Percentiles rank a stretch among this genome's conserved stretches.
Conservation (phyloP, 75 land plant species). For the Chamaecyparis obtusa region DNA sequence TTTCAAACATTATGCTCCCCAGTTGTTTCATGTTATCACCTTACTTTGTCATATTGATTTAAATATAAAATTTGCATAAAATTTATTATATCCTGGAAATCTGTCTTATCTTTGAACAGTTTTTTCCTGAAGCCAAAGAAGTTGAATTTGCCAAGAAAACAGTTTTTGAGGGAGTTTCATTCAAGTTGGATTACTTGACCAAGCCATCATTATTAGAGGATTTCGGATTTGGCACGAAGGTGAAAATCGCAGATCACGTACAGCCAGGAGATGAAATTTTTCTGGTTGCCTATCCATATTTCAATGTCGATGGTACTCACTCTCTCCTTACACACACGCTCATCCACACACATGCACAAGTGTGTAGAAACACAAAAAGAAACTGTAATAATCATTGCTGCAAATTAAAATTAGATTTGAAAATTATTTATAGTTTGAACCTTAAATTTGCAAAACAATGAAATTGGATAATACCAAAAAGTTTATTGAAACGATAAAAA, state of each 20-base stretch:
- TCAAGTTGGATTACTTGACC: conserved; percentile 91
- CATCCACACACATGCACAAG: neutral
- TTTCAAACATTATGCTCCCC: neutral
- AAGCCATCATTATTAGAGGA: conserved; percentile 93
- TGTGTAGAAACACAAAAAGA: neutral
- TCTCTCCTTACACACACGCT: neutral
- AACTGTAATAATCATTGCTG: neutral
- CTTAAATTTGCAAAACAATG: too few relatives aligned
- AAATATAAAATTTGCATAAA: neutral
- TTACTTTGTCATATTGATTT: neutral
- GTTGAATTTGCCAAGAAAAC: conserved; percentile 75
- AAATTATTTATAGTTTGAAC: too few relatives aligned
- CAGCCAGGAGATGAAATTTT: conserved; percentile 78
- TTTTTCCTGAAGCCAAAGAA: conserved; percentile 91
- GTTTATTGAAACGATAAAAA: too few relatives aligned
- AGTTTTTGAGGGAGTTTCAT: conserved; percentile 66
- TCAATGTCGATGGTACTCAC: conserved; percentile 84
- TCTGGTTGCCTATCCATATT: conserved; percentile 90
- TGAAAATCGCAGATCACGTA: conserved; percentile 79
- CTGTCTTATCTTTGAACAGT: conserved; percentile 40
- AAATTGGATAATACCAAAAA: too few relatives aligned
- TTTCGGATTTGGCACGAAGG: conserved; percentile 80
- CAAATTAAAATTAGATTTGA: too few relatives aligned
- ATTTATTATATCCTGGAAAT: neutral
- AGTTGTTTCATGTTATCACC: conserved; percentile 10